phyloP scores from a whole-genome alignment of 2,329 filamentous ascomycete species.

The Trichoderma polysporum region DNA sequence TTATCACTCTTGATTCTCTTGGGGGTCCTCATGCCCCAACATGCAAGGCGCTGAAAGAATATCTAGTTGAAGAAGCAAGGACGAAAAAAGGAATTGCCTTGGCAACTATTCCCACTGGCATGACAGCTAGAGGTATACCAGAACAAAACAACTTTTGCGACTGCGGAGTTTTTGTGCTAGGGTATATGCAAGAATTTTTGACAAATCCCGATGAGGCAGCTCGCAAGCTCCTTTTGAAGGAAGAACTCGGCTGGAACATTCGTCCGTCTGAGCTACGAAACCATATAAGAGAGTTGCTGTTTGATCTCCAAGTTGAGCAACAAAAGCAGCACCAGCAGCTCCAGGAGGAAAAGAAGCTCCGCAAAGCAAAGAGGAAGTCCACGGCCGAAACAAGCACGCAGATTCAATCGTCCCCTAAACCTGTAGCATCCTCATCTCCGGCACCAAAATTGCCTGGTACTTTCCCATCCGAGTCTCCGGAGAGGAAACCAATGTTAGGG shows the following conservation, averaged over 20 bases:
- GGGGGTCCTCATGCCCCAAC: constrained; percentile 63
- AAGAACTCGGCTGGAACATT: constrained; percentile 53
- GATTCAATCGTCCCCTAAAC: constrained; percentile 9
- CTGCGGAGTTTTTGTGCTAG: constrained; percentile 83
- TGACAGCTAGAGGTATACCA: constrained; percentile 75
- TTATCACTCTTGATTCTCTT: constrained; percentile 87
- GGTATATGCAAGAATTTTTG: constrained; percentile 81
- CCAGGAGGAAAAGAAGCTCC: constrained; percentile 36
- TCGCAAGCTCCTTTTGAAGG: constrained; percentile 61
- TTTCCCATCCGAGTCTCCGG: constrained; percentile 15
- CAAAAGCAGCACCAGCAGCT: constrained; percentile 44
- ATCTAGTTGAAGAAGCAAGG: constrained; percentile 71
- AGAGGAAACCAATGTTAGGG: neutral
- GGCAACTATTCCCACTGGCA: constrained; percentile 41
- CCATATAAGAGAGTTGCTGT: constrained; percentile 65
- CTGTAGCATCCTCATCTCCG: neutral
- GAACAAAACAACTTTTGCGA: constrained; percentile 82
- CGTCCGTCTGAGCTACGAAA: constrained; percentile 59
- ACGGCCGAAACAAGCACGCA: constrained; percentile 1
- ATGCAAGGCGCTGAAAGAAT: constrained; percentile 69
- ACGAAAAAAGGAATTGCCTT: constrained; percentile 54
- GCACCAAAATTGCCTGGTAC: constrained; percentile 16
- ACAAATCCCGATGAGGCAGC: constrained; percentile 71
- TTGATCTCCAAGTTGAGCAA: constrained; percentile 61
- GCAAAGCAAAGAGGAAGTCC: constrained; percentile 29